Base-by-base conservation (phyloP, 1,284 basidiomycete species). In the Tylopilus sp. region DNA sequence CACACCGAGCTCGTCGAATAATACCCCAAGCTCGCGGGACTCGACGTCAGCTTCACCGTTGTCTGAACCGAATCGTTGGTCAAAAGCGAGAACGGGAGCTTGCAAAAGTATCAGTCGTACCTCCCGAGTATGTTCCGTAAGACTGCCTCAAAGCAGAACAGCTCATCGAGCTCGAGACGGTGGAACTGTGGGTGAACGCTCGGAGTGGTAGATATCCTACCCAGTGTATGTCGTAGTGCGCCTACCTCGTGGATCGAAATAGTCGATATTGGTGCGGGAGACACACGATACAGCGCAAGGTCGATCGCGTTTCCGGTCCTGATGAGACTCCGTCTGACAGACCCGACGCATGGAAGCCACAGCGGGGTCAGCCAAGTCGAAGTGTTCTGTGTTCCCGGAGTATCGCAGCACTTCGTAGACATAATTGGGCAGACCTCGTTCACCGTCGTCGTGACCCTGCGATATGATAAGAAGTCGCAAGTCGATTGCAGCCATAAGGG, bases 161-260 rank as follows among this genome's bases (percentile, higher is more conserved):
- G 39, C 7, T 44, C 60, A 4, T 12, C 31, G 4, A 6, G 6
- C n/a, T n/a, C n/a, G n/a, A n/a, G n/a, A n/a, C n/a, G n/a, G 21
- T 24, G 21, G 21, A 24, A 24, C 21, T 24, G 48, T 10, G 29
- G 34, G 33, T 12, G 42, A 9, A 51, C 38, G 18, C 44, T 63
- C 5, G 31, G 50, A 30, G 44, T 46, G 4, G 51, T 53, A 6
- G 59, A 52, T 26, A 52, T 57, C 44, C 58, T 51, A 3, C 36
- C 59, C 48, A 61, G 18, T 1, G 67, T 62, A n/a, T 59, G 64
- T 14, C 64, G 58, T 6, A 77, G 61, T 18, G 60, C 55, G 2
- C 52, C 57, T 8, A 72, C 66, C 9, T 75, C 74, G 48, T 0
- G 72, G 74, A 50, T 76, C 73, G 46, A 76, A 76, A 50, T 68